Conservation (phyloP, 2,329 filamentous ascomycete genomes). For the Ceratocystis lukuohia region DNA sequence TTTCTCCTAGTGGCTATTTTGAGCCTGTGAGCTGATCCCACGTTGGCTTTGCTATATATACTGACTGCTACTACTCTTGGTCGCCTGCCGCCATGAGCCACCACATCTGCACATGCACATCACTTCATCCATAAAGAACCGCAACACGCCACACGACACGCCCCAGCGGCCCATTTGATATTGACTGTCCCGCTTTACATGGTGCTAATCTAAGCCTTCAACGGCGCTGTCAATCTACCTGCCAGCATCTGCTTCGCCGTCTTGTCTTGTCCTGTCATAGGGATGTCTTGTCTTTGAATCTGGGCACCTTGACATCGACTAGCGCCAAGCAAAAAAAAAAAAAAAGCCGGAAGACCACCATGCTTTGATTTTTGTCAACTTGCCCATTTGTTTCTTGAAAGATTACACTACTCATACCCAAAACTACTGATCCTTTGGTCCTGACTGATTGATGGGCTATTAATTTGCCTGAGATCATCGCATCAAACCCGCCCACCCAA, state of each 20-base stretch:
- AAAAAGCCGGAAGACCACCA: neutral
- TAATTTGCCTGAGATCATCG: neutral
- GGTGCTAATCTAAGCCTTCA: neutral
- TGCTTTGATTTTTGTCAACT: conserved; percentile 5
- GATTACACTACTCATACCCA: neutral
- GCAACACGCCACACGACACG: neutral
- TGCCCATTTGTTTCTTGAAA: neutral
- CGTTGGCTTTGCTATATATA: neutral
- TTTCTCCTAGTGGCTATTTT: neutral
- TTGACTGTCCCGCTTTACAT: neutral
- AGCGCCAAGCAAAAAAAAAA: neutral
- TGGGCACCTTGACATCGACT: neutral
- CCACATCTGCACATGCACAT: no score
- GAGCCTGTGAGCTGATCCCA: no score
- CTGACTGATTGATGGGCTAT: neutral
- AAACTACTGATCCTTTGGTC: neutral
- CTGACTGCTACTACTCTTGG: neutral
- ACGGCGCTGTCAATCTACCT: neutral
- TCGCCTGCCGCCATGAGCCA: no score
- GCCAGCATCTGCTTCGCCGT: neutral
- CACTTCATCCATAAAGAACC: neutral
- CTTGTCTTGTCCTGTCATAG: neutral
- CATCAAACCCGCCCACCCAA: neutral
- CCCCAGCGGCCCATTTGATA: neutral
- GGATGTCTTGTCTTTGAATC: neutral